Base-by-base conservation (phyloP, 2,329 filamentous ascomycete species). In the Aspergillus proliferans region DNA sequence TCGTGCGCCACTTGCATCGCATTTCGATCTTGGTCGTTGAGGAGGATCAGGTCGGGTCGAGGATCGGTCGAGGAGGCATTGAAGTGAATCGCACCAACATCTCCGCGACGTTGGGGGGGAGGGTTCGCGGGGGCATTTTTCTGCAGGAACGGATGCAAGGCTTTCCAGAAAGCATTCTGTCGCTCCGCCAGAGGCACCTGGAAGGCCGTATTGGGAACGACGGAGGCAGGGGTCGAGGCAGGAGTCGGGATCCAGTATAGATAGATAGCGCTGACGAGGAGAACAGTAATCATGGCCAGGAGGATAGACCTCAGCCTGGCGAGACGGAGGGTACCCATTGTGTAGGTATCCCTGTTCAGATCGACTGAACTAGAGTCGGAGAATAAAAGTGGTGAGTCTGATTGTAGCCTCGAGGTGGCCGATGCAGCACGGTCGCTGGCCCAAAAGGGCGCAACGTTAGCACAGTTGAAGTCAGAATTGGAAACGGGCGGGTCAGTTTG, bases 1-100 rank as follows among this genome's bases (percentile, higher is more conserved):
- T 65, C 60, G 58, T 76, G 74, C 3, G 68, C 63, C 38, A 64
- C 60, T 43, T 66, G 61, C 66, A 72, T 70, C 28, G 57, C 56
- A 38, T 58, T 58, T 45, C 65, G 48, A 45, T 67, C 63, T 14
- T 58, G 57, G n/a, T 68, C 61, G 5, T 62, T 61, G 49, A 72
- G 54, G 26, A 54, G 55, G 10, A 70, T 61, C 36, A 71, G 44
- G 45, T 72, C 68, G 4, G 68, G 69, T 22, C 69, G 61, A n/a
- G 58, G 57, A 14, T 52, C 48, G 22, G 57, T 54, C 6, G 60
- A 52, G 10, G 58, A 58, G 24, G 65, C 60, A 50, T 68, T 58
- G 55, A 67, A 70, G 43, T 61, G 58, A 3, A 54, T 47, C 6
- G 59, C 58, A 10, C 46, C 52, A 12, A 52, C 63, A 53, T 61